Conservation (phyloP, 768 basidiomycete species). For the Panaeolus papilionaceus region DNA sequence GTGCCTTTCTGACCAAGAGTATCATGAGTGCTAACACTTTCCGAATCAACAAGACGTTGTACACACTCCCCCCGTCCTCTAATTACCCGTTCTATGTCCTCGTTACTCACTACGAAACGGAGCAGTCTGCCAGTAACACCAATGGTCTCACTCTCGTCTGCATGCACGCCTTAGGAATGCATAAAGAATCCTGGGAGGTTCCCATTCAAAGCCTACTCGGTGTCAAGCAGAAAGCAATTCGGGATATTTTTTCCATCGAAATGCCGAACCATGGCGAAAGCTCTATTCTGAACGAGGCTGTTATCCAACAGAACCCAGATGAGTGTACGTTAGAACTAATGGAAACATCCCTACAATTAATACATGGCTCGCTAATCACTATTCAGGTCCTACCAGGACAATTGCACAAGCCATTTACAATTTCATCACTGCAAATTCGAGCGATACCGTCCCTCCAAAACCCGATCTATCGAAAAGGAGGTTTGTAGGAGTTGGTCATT, state of each 20-base stretch:
- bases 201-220: neutral
- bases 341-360: neutral
- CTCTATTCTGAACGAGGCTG: neutral
- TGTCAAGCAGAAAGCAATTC: neutral
- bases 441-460: neutral
- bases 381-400: neutral
- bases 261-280: constrained; percentile 13
- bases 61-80: neutral
- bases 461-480: neutral
- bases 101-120: neutral
- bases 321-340: neutral
- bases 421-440: neutral
- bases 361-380: neutral
- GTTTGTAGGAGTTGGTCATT: neutral
- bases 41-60: neutral
- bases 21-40: neutral
- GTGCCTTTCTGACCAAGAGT: neutral
- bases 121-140: neutral
- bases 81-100: constrained; percentile 2
- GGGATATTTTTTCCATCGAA: constrained; percentile 10
- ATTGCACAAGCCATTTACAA: neutral
- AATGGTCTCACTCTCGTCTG: constrained; percentile 7
- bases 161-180: constrained; percentile 1
- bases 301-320: constrained; percentile 1
- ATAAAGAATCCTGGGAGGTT: constrained; percentile 14